Evolutionary conservation across 2,329 filamentous ascomycete species (phyloP), one percentile per base, ranked within the genome.

Genomic region (Scedosporium boydii): DNA sequence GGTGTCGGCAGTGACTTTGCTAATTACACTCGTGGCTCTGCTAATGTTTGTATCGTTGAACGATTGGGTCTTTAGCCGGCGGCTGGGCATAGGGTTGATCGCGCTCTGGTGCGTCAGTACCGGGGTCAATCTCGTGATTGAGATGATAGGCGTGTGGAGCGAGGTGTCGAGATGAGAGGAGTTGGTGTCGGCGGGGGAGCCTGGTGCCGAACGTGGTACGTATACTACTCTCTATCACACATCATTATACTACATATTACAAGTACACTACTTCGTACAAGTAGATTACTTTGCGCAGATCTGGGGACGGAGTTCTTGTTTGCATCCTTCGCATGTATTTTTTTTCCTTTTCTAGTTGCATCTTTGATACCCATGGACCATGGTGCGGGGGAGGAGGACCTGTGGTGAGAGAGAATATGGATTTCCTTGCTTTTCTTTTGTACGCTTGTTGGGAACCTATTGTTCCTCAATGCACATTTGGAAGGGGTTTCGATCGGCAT

Each of bases 1-100:
- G 69, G 87, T 99, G 46, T 93, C 88, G 60, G 90, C 91, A 1
- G 82, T 90, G n/a, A 93, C 91, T 1, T 78, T 99, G 66, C 77
- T 99, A 23, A 71, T 92, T 29, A 97, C 91, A 1, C 78, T 99
- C 18, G 75, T 93, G 3, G 86, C 88, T 2, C 75, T 99, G 66
- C 78, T 99, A 65, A 81, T 96, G 29, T 80, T 87, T 1, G 91
- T 99, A 61, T 95, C 95, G 4, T 71, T 88, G 77, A 96, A 95
- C 74, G 85, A 86, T 66, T 97, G 93, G 93, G 78, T 88, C 48
- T 87, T 97, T 84, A 92, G 86, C 71, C 83, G 87, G 61, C 87
- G 81, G 73, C 91, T 99, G 68, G 95, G 95, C 14, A 90, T 86
- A 81, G 85, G 85, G 0, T 73, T 98, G 68, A 89, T 99, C 68